Evolutionary conservation across 331 rosid genomes (phyloP).

Genomic region (Quercus phellos): DNA sequence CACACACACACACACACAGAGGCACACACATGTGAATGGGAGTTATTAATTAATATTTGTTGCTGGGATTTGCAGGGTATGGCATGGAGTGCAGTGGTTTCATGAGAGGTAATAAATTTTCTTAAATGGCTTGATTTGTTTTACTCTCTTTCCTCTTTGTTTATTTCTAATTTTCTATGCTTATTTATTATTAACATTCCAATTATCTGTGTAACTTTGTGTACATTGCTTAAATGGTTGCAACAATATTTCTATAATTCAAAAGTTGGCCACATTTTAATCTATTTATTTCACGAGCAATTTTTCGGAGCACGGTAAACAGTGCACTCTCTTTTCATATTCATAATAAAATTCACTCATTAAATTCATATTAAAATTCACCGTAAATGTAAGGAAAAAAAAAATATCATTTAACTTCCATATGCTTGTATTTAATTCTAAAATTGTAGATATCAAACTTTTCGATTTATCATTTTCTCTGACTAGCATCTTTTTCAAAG

Average conservation of each 20-base stretch:
- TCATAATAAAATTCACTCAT: no score
- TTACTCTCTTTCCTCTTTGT: not conserved
- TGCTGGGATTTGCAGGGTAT: slow-evolving; percentile 55
- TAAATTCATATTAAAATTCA: no score
- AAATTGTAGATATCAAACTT: not conserved
- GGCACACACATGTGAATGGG: no score
- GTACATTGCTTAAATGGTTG: not conserved
- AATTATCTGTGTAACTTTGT: no score
- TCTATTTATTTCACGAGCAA: no score
- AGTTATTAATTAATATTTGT: slow-evolving; percentile 5
- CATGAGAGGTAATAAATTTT: slow-evolving; percentile 74
- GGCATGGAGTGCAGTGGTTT: slow-evolving; percentile 87
- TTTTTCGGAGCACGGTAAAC: rapidly evolving
- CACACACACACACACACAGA: not conserved
- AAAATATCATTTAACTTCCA: no score
- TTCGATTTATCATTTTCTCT: not conserved
- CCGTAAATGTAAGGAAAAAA: no score
- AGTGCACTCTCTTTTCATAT: rapidly evolving
- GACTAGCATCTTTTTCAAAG: not conserved
- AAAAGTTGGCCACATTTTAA: not conserved
- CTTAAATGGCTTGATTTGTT: not conserved
- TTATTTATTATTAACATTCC: no score
- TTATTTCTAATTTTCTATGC: not conserved
- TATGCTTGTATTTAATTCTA: not conserved
- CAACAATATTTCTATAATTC: not conserved